Base-by-base conservation (phyloP, 331 rosid genomes). In the Rhamnella rubrinervis region DNA sequence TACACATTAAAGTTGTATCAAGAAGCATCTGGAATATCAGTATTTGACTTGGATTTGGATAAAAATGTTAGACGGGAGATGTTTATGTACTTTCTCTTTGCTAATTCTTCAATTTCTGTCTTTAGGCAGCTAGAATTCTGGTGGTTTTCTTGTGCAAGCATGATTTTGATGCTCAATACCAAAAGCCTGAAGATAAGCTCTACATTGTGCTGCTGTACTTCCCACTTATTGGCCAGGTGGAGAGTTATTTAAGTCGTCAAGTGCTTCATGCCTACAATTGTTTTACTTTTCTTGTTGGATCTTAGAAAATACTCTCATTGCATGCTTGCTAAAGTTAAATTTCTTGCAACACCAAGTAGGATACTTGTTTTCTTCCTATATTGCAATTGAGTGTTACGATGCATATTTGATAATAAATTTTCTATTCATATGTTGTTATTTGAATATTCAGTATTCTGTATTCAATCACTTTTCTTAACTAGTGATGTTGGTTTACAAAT, bases 101-200 rank as follows among this genome's bases (percentile, higher is more conserved):
- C 38, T 63, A 18, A 72, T 58, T 40, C 56, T 75, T 26, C 67
- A 7, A 46, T 73, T 64, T 37, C 55, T 52, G 58, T 75, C 49
- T 75, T 68, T 62, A 93, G 98, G 98, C 96, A 7, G 97, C 98
- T 67, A 91, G 98, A 85, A 77, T 88, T 66, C 70, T 93, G 78
- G 98, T 93, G 59, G 96, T 93, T 80, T 91, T 93, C 74, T 64
- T 93, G 75, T 93, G 98, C 88, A 93, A 93, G 77, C 98, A 93
- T 76, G 98, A 89, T 79, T 93, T 90, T 87, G 98, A 93, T 88
- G 86, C 89, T 73, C 88, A 97, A 80, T 93, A 93, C 88, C 98
- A 93, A 75, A 93, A 93, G 86, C 88, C 90, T 75, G 97, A 93
- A 87, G 98, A 93, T 81, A 93, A 91, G 71, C 81, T 93, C 66